These are phyloP conservation scores for Pseudogymnoascus sp. DNA, from an alignment of 2,329 filamentous ascomycete species.

Conservation along the genomic window DNA sequence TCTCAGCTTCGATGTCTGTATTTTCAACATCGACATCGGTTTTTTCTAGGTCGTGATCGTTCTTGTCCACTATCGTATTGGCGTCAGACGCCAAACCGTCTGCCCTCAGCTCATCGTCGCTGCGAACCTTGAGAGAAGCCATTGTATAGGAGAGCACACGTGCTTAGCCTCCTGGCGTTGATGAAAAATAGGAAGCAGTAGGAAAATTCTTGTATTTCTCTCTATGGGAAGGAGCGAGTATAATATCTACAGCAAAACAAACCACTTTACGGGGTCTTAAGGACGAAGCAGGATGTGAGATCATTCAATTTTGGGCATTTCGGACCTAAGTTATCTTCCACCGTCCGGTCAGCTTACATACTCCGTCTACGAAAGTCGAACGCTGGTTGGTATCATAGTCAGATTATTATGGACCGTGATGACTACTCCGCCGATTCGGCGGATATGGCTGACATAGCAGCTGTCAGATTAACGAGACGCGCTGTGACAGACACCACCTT, in stretches of 20 bases:
- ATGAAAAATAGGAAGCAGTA: neutral
- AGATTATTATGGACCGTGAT: no score
- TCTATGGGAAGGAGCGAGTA: neutral
- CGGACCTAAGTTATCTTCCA: neutral
- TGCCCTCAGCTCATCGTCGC: neutral
- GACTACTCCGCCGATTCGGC: no score
- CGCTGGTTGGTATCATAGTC: no score
- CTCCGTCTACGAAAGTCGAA: no score
- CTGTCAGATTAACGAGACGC: no score
- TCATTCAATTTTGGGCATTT: neutral
- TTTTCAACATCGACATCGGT: neutral
- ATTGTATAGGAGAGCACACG: neutral
- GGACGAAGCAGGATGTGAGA: no score
- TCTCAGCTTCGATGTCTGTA: neutral
- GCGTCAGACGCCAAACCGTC: neutral
- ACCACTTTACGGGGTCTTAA: neutral
- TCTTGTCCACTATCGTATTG: neutral
- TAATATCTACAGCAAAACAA: neutral
- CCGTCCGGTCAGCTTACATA: no score
- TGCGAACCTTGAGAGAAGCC: neutral
- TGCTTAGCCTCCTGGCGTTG: neutral
- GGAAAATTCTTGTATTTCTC: no score
- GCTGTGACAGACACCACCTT: no score
- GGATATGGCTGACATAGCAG: no score
- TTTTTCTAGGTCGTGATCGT: neutral